phyloP scores from a whole-genome alignment of 2,329 filamentous ascomycete genomes.

The Calcarisporium arbuscula region DNA sequence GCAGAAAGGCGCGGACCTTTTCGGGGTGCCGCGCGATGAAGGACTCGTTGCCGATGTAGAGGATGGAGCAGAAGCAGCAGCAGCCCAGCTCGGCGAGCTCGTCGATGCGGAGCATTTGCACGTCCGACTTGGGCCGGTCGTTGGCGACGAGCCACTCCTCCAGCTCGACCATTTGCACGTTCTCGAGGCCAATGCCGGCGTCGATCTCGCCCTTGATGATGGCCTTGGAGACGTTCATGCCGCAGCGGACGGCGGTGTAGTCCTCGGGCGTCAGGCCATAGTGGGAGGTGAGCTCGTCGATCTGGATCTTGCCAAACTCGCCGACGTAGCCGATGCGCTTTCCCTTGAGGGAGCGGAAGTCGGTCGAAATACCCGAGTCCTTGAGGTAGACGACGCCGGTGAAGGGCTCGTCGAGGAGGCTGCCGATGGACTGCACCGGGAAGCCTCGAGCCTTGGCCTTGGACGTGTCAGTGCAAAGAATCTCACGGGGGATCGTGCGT shows the following conservation, averaged over 20 bases:
- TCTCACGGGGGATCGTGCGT: not conserved
- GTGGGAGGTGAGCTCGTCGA: conserved; percentile 72
- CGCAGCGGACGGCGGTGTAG: conserved; percentile 72
- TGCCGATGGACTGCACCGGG: conserved; percentile 66
- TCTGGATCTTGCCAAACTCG: conserved; percentile 79
- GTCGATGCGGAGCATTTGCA: conserved; percentile 77
- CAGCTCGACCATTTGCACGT: conserved; percentile 78
- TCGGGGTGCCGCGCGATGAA: conserved; percentile 63
- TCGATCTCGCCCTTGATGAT: conserved; percentile 69
- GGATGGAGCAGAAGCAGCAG: conserved; percentile 78
- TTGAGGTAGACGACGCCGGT: conserved; percentile 75
- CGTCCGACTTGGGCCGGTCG: conserved; percentile 57
- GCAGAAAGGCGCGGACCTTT: conserved; percentile 61
- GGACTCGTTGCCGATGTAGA: conserved; percentile 71
- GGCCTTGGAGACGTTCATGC: conserved; percentile 75
- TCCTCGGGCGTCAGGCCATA: conserved; percentile 68
- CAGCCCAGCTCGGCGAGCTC: conserved; percentile 73
- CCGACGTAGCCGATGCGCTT: conserved; percentile 76
- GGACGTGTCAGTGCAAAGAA: too few species aligned
- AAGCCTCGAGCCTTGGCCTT: conserved; percentile 70
- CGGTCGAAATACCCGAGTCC: conserved; percentile 64
- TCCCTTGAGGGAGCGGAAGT: conserved; percentile 69
- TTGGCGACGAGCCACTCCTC: conserved; percentile 66
- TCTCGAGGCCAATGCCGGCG: conserved; percentile 70
- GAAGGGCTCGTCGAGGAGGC: conserved; percentile 73